These are phyloP conservation scores for Zarea fungicola DNA, from an alignment of 2,329 filamentous ascomycete species.

Conservation along the genomic window DNA sequence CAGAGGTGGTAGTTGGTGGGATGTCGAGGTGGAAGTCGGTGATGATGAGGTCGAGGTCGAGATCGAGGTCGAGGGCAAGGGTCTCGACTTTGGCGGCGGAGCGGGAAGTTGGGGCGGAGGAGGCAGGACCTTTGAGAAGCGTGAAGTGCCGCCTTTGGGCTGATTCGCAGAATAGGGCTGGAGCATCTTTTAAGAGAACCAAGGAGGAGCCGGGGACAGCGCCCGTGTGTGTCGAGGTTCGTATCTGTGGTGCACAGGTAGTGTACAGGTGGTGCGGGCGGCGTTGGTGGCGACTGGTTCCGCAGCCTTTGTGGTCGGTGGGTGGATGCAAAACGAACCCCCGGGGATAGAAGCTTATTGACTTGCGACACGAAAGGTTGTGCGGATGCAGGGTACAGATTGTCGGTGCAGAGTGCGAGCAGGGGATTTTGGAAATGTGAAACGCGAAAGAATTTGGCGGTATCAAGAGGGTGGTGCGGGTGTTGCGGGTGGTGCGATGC, in stretches of 20 bases:
- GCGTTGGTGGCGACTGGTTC: background rate
- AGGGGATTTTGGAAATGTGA: too few species aligned
- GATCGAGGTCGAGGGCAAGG: background rate
- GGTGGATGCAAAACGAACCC: background rate
- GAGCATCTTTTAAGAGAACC: slow-evolving; percentile 12
- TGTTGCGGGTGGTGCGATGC: slow-evolving; percentile 1
- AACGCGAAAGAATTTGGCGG: background rate
- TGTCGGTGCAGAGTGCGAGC: too few species aligned
- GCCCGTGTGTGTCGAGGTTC: background rate
- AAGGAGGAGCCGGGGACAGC: background rate
- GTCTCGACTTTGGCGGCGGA: too few species aligned
- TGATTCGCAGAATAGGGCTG: slow-evolving; percentile 22
- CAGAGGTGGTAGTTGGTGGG: slow-evolving; percentile 14
- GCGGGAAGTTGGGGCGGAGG: slow-evolving; percentile 34
- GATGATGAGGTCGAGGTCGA: slow-evolving; percentile 13
- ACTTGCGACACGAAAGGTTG: background rate
- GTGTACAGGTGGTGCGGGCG: background rate
- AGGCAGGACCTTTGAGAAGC: slow-evolving; percentile 55
- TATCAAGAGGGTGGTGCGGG: background rate
- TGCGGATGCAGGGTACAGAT: too few species aligned
- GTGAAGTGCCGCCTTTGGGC: slow-evolving; percentile 41
- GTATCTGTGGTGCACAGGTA: background rate
- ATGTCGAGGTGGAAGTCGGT: slow-evolving; percentile 11
- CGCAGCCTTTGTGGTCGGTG: background rate
- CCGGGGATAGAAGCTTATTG: background rate